Percentiles rank a stretch among this genome's conserved stretches.
Conservation (phyloP, 345 rosid species). For the Ailanthus altissimus region DNA sequence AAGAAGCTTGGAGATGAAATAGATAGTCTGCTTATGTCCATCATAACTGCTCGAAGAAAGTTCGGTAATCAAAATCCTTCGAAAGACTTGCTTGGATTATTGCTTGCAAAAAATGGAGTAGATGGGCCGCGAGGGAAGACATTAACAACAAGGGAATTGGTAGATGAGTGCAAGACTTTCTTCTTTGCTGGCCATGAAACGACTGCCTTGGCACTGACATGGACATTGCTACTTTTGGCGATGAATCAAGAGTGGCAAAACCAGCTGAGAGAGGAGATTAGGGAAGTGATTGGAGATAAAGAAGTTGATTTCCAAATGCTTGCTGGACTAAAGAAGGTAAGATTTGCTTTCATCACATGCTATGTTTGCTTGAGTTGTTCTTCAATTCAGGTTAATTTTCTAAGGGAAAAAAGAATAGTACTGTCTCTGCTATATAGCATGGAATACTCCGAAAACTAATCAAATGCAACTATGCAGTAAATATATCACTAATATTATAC, state of each 20-base stretch:
- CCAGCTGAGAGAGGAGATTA: slow-evolving; percentile 73
- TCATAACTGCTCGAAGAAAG: slow-evolving; percentile 51
- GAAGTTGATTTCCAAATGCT: slow-evolving; percentile 59
- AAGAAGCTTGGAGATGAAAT: slow-evolving; percentile 67
- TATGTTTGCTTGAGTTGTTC: neutral
- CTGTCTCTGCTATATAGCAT: too few relatives aligned
- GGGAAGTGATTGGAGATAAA: slow-evolving; percentile 57
- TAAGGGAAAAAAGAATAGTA: neutral
- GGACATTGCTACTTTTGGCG: slow-evolving; percentile 88
- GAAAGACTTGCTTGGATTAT: slow-evolving; percentile 60
- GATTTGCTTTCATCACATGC: slow-evolving; percentile 13
- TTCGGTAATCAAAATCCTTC: slow-evolving; percentile 20
- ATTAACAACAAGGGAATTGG: slow-evolving; percentile 57
- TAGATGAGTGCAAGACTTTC: slow-evolving; percentile 95
- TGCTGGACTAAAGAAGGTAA: slow-evolving; percentile 88
- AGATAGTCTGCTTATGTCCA: slow-evolving; percentile 59
- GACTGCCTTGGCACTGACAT: slow-evolving; percentile 78
- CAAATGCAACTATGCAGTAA: too few relatives aligned
- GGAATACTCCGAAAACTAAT: too few relatives aligned
- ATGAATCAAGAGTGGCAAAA: slow-evolving; percentile 78
- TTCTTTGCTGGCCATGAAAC: slow-evolving; percentile 97
- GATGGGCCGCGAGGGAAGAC: slow-evolving; percentile 46
- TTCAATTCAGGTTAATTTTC: neutral
- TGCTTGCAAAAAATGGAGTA: slow-evolving; percentile 37
- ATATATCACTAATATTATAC: too few relatives aligned